Conservation (phyloP, 164 flowering plant species). For the Malania oleifera region DNA sequence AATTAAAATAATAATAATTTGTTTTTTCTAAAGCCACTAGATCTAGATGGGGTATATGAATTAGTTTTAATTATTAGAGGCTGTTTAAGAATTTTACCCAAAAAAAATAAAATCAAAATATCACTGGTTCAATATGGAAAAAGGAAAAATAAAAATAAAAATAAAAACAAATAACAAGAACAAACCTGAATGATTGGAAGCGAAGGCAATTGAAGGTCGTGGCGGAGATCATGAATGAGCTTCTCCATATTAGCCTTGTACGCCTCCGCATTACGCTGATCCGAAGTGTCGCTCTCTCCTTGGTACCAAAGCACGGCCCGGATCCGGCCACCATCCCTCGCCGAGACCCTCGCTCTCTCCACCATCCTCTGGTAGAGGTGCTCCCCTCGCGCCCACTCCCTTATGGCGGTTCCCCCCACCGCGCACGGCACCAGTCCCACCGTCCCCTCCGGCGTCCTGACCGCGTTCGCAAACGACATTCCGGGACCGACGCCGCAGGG, state of each 20-base stretch:
- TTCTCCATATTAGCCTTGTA: slow-evolving; percentile 61
- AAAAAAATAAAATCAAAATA: too few species aligned
- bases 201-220: slow-evolving; percentile 51
- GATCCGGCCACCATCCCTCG: slow-evolving; percentile 44
- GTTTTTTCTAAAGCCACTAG: too few species aligned
- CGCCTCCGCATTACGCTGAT: slow-evolving; percentile 38
- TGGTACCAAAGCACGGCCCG: slow-evolving; percentile 77
- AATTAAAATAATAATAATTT: too few species aligned
- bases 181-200: slow-evolving; percentile 77
- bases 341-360: slow-evolving; percentile 48
- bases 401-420: slow-evolving; percentile 82
- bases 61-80: too few species aligned
- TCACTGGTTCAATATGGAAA: too few species aligned
- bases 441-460: slow-evolving; percentile 21
- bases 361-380: slow-evolving; percentile 69
- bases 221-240: slow-evolving; percentile 45
- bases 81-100: too few species aligned
- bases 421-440: slow-evolving; percentile 79
- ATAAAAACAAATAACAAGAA: too few species aligned
- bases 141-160: too few species aligned
- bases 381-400: slow-evolving; percentile 75
- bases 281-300: slow-evolving; percentile 73
- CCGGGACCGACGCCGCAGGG: slow-evolving; percentile 88
- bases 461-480: slow-evolving; percentile 69
- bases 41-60: too few species aligned